Conservation (phyloP, 176 grass and related monocot species). For the Oryza glumipatula region DNA sequence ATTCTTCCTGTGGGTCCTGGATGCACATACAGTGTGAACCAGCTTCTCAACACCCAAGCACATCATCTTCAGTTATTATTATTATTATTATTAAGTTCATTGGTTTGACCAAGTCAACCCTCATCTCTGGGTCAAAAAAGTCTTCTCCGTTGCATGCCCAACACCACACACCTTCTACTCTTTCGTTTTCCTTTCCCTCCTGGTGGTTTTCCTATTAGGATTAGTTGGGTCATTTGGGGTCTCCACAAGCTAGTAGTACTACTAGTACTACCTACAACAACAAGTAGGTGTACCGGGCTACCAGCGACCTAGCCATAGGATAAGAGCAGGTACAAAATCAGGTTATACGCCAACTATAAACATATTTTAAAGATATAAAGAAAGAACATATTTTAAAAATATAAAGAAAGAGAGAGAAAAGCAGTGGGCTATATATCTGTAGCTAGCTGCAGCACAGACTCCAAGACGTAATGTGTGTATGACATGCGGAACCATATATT, state of each 20-base stretch:
- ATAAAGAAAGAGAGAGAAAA: too few relatives aligned
- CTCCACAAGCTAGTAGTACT: neutral
- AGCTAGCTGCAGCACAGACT: too few relatives aligned
- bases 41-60: neutral
- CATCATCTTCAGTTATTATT: neutral
- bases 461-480: too few relatives aligned
- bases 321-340: too few relatives aligned
- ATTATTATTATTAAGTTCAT: neutral
- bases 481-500: too few relatives aligned
- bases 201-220: neutral
- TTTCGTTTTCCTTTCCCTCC: neutral
- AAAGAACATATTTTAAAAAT: too few relatives aligned
- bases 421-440: too few relatives aligned
- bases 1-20: neutral
- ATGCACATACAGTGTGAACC: neutral
- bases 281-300: too few relatives aligned
- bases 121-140: neutral
- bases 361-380: too few relatives aligned
- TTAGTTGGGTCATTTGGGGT: neutral
- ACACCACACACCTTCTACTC: neutral
- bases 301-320: too few relatives aligned
- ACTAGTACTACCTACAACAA: too few relatives aligned
- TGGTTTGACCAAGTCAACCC: neutral
- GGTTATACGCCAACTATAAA: too few relatives aligned
- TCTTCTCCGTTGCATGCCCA: neutral